Conservation (phyloP, 129 eudicot species). For the Logfia minima region DNA sequence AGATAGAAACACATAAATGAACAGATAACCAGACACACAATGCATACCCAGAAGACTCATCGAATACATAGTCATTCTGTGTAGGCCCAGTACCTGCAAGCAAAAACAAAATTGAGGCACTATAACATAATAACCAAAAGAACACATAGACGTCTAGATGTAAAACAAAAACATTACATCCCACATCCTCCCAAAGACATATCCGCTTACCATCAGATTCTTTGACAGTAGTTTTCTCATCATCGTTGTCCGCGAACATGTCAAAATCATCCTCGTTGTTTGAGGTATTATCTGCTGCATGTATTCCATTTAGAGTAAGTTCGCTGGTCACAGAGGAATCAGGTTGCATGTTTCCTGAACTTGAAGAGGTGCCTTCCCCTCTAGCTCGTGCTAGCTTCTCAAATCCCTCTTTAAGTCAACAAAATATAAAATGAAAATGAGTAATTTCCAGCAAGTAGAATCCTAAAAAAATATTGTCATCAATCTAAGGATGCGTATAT, state of each 20-base stretch:
- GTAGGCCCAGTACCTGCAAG: slow-evolving; percentile 52
- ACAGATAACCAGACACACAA: not conserved
- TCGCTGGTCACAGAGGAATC: slow-evolving; percentile 6
- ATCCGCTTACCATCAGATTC: slow-evolving; percentile 12
- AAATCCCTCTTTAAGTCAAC: slow-evolving; percentile 71
- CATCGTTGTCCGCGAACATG: slow-evolving; percentile 83
- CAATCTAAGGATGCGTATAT: not conserved
- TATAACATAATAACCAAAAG: not conserved
- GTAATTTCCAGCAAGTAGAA: not conserved
- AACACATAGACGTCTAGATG: not conserved
- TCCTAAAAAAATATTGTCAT: not conserved
- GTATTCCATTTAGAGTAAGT: slow-evolving; percentile 19
- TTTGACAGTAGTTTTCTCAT: slow-evolving; percentile 41
- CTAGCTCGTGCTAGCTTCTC: slow-evolving; percentile 77
- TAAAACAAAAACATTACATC: not conserved
- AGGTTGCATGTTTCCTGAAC: slow-evolving; percentile 35
- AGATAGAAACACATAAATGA: slow-evolving; percentile 12
- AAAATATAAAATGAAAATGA: not conserved
- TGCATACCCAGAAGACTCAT: slow-evolving; percentile 84
- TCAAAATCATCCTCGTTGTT: slow-evolving; percentile 54
- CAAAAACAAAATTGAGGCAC: slow-evolving; percentile 6
- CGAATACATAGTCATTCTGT: slow-evolving; percentile 68
- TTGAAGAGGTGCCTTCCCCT: slow-evolving; percentile 51
- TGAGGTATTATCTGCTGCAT: slow-evolving; percentile 25
- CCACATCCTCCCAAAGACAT: not conserved